Evolutionary conservation across 495 filamentous ascomycete species (phyloP).

Genomic region (Aspergillus hancockii): DNA sequence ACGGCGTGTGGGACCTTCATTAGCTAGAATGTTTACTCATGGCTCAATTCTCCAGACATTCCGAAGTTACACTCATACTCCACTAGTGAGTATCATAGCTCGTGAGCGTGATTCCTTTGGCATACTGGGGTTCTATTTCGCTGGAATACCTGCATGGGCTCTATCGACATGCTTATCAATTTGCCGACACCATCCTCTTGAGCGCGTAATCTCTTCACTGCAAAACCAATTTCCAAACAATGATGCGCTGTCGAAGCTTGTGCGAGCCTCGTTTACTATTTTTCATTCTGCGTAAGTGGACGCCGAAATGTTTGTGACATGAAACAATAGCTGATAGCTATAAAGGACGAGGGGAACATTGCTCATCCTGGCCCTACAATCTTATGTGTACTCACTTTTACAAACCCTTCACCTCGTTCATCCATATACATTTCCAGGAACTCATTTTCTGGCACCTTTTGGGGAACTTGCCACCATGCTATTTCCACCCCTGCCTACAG

Average conservation of each 20-base stretch:
- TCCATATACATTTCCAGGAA: conserved; percentile 32
- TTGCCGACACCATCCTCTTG: conserved; percentile 41
- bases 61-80: conserved; percentile 40
- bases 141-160: conserved; percentile 48
- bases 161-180: conserved; percentile 42
- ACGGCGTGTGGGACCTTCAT: background rate
- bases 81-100: conserved; percentile 40
- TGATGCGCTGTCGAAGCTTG: conserved; percentile 25
- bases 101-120: conserved; percentile 39
- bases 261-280: conserved; percentile 33
- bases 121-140: conserved; percentile 42
- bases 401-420: conserved; percentile 47
- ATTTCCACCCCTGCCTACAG: conserved; percentile 32
- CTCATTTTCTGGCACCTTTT: conserved; percentile 39
- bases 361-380: conserved; percentile 43
- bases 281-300: conserved; percentile 37
- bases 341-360: conserved; percentile 37
- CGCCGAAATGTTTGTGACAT: background rate
- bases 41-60: conserved; percentile 38
- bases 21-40: conserved; percentile 7
- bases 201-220: conserved; percentile 33
- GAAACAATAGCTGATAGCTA: conserved; percentile 10
- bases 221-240: conserved; percentile 30
- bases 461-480: conserved; percentile 36
- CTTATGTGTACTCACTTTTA: conserved; percentile 51